Evolutionary conservation across 2,329 filamentous ascomycete species (phyloP), one percentile per base, ranked within the genome.

Genomic region (Coniella vitis): DNA sequence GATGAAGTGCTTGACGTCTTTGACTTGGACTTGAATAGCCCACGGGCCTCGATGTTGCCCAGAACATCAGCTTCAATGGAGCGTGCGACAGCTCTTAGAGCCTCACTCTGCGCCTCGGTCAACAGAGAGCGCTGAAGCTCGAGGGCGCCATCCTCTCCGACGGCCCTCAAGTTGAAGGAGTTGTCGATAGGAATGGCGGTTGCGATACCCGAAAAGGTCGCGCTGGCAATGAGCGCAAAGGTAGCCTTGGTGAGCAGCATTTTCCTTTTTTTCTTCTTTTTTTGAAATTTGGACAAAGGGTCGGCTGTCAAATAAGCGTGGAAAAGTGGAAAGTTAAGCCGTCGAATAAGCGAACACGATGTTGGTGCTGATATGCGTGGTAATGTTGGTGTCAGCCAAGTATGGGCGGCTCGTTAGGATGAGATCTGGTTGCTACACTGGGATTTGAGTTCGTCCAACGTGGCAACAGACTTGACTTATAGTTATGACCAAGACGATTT

Each of bases 161-260:
- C 38, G 21, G n/a, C 25, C 14, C 4, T n/a, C 3, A 9, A n/a
- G 22, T 10, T 16, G 13, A 29, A 2, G 8, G 17, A 10, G 38
- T 9, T 12, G 7, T 25, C 22, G 9, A 41, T n/a, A n/a, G 21
- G 22, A 4, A 29, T 16, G 38, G 38, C 9, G 8, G 38, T 7
- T 3, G 40, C 29, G 17, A 34, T 7, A 3, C 9, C 17, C 8
- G 40, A 17, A 17, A 42, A 16, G 8, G 25, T 29, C 40, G 40
- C 17, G 10, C 29, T 20, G n/a, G 40, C 40, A 16, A 34, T 20
- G 17, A 42, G 7, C 19, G 40, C 40, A 1, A 42, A 16, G 19
- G 40, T 34, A 17, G 40, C 40, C 29, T 34, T 42, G 29, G n/a
- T 42, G 40, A 42, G n/a, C 7, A 32, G 29, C 40, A 42, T 42